Evolutionary conservation across 805 yeast genomes (phyloP), one percentile per base, ranked within the genome.

Genomic region (Vanderwaltozyma polyspora): DNA sequence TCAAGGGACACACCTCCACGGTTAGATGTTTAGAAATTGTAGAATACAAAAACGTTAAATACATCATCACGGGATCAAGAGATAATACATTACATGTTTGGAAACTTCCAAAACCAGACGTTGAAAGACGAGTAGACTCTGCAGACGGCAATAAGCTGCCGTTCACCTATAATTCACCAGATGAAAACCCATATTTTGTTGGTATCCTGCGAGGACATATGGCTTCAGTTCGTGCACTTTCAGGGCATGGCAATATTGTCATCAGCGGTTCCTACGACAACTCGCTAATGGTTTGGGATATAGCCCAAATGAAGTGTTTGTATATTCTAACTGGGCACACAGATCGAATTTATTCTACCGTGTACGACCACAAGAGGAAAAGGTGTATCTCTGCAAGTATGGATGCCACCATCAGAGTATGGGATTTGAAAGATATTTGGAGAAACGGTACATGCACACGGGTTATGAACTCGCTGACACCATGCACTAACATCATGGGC

Each of bases 181-280:
- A 55, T 19, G 50, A 51, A 2, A 68, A 67, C 32, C 87, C 85
- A 11, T 83, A 67, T 48, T 72, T 83, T 31, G 63, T 85, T 16
- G 72, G 78, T 16, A 73, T 79, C 2, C 60, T 87, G 28, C 62
- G 73, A 14, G 95, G 87, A 1, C 94, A 84, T 51, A 66, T 79
- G n/a, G 79, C 74, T 10, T 70, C 87, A 2, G 96, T 89, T 2
- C 72, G 98, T 35, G 76, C 95, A 1, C 80, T 89, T 10, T 70
- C 91, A 2, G 95, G 94, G 0, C 67, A 76, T 55, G 95, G 89
- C 1, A 81, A 83, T 49, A 72, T 79, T 11, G 72, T 89, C 16
- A 77, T 89, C 3, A 79, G 91, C 19, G 96, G 96, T 0, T 81
- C 94, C 3, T 89, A 89, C 55, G 98, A 89, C 59, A 70, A 79